Percentiles rank a stretch among this genome's conserved stretches.
These are phyloP conservation scores for Globisporangium echinulatum DNA, from an alignment of 352 stramenopile genomes.

Conservation along the genomic window DNA sequence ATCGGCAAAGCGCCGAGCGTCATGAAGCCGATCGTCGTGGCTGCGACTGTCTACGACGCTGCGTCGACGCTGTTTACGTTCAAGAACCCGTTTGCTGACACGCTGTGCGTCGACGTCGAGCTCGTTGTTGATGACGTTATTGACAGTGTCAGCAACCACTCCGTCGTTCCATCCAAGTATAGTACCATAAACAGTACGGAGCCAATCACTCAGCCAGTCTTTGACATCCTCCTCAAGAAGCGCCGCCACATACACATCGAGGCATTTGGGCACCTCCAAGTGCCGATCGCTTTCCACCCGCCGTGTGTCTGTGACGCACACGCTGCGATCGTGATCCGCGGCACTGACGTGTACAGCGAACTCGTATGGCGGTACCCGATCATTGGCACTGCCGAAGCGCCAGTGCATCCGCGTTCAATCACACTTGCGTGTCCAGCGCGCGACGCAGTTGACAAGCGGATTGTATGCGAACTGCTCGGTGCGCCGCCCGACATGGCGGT, in stretches of 20 bases:
- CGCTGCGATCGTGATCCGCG: constrained; percentile 63
- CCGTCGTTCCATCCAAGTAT: not conserved
- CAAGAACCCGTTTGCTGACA: constrained; percentile 88
- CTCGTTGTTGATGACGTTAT: constrained; percentile 23
- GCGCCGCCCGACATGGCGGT: constrained; percentile 34
- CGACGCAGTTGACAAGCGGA: constrained; percentile 54
- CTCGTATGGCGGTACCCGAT: constrained; percentile 77
- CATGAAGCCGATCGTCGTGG: constrained; percentile 79
- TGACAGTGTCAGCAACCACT: not conserved
- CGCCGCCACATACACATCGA: constrained; percentile 62
- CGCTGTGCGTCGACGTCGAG: constrained; percentile 75
- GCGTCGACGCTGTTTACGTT: constrained; percentile 88
- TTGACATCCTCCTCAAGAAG: constrained; percentile 77
- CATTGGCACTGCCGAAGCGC: constrained; percentile 60
- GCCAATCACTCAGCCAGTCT: constrained; percentile 19
- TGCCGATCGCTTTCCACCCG: constrained; percentile 90
- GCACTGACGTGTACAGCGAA: constrained; percentile 55
- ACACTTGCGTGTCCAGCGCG: constrained; percentile 61
- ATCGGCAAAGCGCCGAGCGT: constrained; percentile 79
- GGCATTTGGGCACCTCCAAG: constrained; percentile 77
- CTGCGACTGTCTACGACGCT: constrained; percentile 71
- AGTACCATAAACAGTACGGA: too few relatives aligned
- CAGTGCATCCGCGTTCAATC: constrained; percentile 48
- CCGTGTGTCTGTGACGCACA: constrained; percentile 55
- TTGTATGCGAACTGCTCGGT: constrained; percentile 57